Conservation (phyloP, 371 early-diverging fungal genomes). For the Funneliformis caledonium region DNA sequence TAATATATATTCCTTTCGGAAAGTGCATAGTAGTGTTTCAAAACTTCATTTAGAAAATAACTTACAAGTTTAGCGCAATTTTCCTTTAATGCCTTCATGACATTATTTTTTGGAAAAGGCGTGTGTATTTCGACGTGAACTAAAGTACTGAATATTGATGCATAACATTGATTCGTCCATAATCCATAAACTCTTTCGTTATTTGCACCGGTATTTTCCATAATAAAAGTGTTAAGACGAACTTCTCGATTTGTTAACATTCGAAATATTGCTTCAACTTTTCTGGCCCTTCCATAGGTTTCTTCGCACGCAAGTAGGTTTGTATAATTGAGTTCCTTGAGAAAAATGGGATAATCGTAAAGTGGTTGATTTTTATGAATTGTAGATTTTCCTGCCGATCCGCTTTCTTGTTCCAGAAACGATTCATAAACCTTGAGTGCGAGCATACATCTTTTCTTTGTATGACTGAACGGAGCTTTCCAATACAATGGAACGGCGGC, state of each 20-base stretch:
- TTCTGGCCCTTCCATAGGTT: background rate
- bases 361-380: background rate
- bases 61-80: constrained; percentile 33
- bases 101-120: constrained; percentile 35
- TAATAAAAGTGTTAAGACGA: constrained; percentile 29
- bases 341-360: constrained; percentile 33
- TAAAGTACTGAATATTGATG: constrained; percentile 23
- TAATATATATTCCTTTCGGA: too few relatives aligned
- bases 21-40: background rate
- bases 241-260: constrained; percentile 23
- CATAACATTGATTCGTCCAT: constrained; percentile 13
- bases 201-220: constrained; percentile 30
- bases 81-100: constrained; percentile 26
- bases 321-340: constrained; percentile 38
- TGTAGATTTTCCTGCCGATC: background rate
- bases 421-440: constrained; percentile 32
- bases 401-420: constrained; percentile 13
- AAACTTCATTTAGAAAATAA: background rate
- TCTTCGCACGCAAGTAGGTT: background rate
- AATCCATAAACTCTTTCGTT: constrained; percentile 5
- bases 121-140: constrained; percentile 23
- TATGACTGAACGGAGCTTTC: constrained; percentile 38
- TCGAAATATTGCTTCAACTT: constrained; percentile 22
- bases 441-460: constrained; percentile 19
- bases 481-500: constrained; percentile 31